These are phyloP conservation scores for Leishmania arabica DNA, from an alignment of 208 protist species.

Conservation along the genomic window DNA sequence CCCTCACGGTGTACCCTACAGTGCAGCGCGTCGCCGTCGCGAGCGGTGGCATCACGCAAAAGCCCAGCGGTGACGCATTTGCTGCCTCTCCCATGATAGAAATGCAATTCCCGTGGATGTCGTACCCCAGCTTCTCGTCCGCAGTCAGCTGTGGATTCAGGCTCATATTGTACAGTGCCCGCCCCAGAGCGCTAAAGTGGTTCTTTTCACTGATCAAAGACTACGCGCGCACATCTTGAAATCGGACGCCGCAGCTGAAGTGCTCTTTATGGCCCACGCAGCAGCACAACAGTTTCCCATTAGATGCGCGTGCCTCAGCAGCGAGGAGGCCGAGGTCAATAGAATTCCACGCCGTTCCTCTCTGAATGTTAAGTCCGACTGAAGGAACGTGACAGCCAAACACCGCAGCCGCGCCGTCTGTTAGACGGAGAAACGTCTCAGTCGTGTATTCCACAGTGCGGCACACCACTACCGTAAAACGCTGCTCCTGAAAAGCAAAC, in stretches of 20 bases:
- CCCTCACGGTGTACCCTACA: conserved; percentile 47
- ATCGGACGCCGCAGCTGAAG: conserved; percentile 29
- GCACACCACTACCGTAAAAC: conserved; percentile 54
- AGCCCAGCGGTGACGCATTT: conserved; percentile 50
- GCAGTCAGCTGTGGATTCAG: conserved; percentile 59
- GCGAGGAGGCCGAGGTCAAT: conserved; percentile 14
- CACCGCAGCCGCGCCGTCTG: conserved; percentile 35
- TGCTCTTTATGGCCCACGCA: conserved; percentile 43
- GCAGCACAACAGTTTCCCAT: conserved; percentile 4
- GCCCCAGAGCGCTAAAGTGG: conserved; percentile 45
- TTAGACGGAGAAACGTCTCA: conserved; percentile 33
- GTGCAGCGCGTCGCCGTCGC: conserved; percentile 25
- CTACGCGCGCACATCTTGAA: conserved; percentile 67
- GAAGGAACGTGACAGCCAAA: conserved; percentile 43
- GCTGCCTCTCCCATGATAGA: conserved; percentile 54
- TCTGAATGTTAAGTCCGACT: conserved; percentile 44
- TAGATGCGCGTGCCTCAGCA: not conserved
- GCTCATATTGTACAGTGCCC: conserved; percentile 60
- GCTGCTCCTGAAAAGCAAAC: conserved; percentile 38
- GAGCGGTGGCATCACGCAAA: conserved; percentile 48
- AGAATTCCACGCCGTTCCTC: conserved; percentile 15
- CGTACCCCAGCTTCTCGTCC: conserved; percentile 69
- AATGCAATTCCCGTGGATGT: conserved; percentile 35
- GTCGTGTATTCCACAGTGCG: conserved; percentile 24
- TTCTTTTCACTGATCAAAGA: conserved; percentile 51